Conservation (phyloP, 2,329 filamentous ascomycete species). For the Alternaria sp. region DNA sequence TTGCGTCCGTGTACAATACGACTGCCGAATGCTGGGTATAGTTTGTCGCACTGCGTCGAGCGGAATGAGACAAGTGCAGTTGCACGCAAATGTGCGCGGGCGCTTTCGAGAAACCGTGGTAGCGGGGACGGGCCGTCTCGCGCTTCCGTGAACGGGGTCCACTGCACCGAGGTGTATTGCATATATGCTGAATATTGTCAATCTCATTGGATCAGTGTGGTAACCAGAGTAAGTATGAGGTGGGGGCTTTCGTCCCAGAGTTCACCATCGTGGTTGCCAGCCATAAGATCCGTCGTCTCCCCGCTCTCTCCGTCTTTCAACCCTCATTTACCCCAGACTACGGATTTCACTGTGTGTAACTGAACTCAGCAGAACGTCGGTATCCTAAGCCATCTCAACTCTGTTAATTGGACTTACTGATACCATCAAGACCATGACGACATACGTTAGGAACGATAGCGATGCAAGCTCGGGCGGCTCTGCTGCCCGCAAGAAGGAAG, state of each 20-base stretch:
- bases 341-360: neutral
- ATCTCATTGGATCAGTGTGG: neutral
- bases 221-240: neutral
- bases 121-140: constrained; percentile 11
- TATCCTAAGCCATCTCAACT: neutral
- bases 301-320: neutral
- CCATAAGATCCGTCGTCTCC: constrained; percentile 6
- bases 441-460: constrained; percentile 12
- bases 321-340: neutral
- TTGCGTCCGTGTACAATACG: neutral
- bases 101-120: constrained; percentile 15
- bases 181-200: neutral
- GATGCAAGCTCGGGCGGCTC: constrained; percentile 14
- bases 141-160: constrained; percentile 9
- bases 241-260: neutral
- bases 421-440: constrained; percentile 14
- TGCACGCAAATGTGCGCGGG: neutral
- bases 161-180: constrained; percentile 9
- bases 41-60: neutral
- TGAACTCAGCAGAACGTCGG: neutral
- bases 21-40: neutral
- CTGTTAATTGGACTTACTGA: neutral
- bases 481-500: constrained; percentile 10
- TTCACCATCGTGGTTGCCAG: neutral
- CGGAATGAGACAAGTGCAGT: neutral